Base-by-base conservation (phyloP, 2,329 filamentous ascomycete species). In the Didymella segeticola region DNA sequence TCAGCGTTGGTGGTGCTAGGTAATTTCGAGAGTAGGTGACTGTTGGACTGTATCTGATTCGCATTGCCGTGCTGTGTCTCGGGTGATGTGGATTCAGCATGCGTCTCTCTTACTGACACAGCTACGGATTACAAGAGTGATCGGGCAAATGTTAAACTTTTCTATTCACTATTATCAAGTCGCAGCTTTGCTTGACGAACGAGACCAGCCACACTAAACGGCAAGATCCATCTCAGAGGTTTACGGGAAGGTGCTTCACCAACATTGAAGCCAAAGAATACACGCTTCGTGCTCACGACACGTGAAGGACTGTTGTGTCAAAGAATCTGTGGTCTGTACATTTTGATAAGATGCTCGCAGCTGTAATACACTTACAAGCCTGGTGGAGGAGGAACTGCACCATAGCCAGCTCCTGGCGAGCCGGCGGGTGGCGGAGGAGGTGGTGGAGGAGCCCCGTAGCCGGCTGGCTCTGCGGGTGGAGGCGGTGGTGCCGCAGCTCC, bases 381-480 rank as follows among this genome's bases (percentile, higher is more conserved):
- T n/a, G 57, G 57, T 15, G 57, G 57, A 20, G 57, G 57, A 33
- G 57, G 57, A 11, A 75, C 73, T 39, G 73, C 66, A 34, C 66
- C 69, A 59, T 75, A 75, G 37, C 62, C 56, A 31, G 66, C 64
- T 30, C 69, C 62, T 42, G 72, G 71, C 19, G 71, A 72, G 7
- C 61, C 70, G 56, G 67, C 66, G 10, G 69, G 66, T 42, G 71
- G 72, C 10, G 70, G 71, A 22, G 71, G 69, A 27, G 73, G 71
- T 10, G 72, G 72, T 20, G 68, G 62, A 41, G 63, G 64, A 42
- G 64, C 66, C 45, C 67, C 66, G 45, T 64, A 64, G 22, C 57
- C 57, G 30, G 71, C 61, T 53, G 69, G 64, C 31, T 72, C 70
- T 41, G 62, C 59, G 25, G 71, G 69, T 31, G 71, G 69, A 6